These are phyloP conservation scores for Calycina herbarum DNA, from an alignment of 2,329 filamentous ascomycete genomes.

Conservation along the genomic window DNA sequence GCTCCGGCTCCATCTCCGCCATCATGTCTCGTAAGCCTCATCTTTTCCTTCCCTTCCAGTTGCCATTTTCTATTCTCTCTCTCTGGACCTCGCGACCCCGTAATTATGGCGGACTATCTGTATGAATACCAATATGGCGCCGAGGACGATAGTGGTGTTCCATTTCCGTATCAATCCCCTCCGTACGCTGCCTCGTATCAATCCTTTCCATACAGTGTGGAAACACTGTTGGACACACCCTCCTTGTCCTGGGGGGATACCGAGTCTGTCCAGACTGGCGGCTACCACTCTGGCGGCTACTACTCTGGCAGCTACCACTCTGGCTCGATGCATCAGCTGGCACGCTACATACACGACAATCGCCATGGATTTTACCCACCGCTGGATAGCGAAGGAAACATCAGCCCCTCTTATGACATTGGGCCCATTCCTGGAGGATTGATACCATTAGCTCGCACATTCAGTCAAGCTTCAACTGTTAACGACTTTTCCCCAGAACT, in stretches of 20 bases:
- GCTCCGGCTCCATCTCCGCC: neutral
- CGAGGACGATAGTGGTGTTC: neutral
- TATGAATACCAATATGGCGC: neutral
- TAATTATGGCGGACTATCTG: neutral
- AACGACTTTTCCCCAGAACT: slow-evolving; percentile 12
- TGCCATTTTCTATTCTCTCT: neutral
- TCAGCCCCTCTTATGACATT: too few relatives aligned
- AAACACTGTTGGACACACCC: too few relatives aligned
- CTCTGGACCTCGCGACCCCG: neutral
- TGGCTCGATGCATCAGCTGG: neutral
- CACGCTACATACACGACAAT: neutral
- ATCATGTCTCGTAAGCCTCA: slow-evolving; percentile 19
- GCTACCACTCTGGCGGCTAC: too few relatives aligned
- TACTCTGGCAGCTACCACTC: too few relatives aligned
- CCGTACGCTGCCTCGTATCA: neutral
- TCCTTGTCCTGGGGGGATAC: too few relatives aligned
- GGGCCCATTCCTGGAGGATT: neutral
- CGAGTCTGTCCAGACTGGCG: too few relatives aligned
- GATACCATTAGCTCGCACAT: neutral
- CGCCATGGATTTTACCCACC: neutral
- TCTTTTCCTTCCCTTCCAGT: neutral
- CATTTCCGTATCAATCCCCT: neutral
- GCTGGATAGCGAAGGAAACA: neutral
- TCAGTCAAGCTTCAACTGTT: neutral
- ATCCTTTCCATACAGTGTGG: too few relatives aligned